These are phyloP conservation scores for Tricholoma bakamatsutake DNA, from an alignment of 768 basidiomycete genomes.

Conservation along the genomic window DNA sequence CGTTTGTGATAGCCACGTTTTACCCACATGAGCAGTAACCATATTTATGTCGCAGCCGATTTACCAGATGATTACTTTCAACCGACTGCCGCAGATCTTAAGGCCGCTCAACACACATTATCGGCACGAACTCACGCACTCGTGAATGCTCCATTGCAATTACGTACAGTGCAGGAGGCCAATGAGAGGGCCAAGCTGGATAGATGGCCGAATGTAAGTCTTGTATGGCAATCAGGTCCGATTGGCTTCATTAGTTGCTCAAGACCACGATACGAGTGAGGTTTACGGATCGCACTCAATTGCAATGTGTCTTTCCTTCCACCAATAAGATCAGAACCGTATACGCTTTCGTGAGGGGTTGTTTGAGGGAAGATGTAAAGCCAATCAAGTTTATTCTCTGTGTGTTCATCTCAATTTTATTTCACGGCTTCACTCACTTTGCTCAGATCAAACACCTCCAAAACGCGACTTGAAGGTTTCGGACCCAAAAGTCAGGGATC, in stretches of 20 bases:
- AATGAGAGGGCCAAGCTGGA: conserved; percentile 53
- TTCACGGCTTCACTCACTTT: neutral
- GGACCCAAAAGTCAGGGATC: conserved; percentile 65
- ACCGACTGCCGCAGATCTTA: conserved; percentile 66
- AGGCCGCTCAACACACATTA: conserved; percentile 58
- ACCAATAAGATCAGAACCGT: conserved; percentile 74
- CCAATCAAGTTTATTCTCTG: conserved; percentile 81
- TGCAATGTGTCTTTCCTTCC: conserved; percentile 77
- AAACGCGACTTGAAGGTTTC: conserved; percentile 80
- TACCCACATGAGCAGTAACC: neutral
- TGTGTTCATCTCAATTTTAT: conserved; percentile 29
- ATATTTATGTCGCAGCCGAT: conserved; percentile 27
- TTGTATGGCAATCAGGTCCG: neutral
- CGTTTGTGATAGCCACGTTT: neutral
- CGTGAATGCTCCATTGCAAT: conserved; percentile 63
- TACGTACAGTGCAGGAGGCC: conserved; percentile 59
- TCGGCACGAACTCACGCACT: conserved; percentile 57
- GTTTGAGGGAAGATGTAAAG: conserved; percentile 69
- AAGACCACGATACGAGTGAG: conserved; percentile 80
- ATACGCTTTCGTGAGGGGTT: conserved; percentile 76
- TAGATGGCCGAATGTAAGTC: conserved; percentile 67
- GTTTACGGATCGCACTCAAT: conserved; percentile 75
- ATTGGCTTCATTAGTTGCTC: conserved; percentile 1
- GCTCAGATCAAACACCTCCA: conserved; percentile 72
- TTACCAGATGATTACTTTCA: conserved; percentile 73